phyloP scores from a whole-genome alignment of 139 green algal species.

The Zygnema circumcarinatum region DNA sequence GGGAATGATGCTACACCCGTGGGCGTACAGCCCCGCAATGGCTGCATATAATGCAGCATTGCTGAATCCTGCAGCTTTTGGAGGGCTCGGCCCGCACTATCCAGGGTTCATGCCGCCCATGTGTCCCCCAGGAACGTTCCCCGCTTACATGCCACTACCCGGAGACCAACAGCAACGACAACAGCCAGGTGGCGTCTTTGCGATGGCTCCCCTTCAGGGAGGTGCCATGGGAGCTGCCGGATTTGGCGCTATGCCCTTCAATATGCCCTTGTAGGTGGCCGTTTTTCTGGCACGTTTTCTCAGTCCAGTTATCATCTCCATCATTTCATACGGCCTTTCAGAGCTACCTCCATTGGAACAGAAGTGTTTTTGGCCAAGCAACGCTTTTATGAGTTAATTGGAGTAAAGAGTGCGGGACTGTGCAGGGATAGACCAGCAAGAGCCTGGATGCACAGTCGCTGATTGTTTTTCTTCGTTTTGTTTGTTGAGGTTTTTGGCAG shows the following conservation, averaged over 20 bases:
- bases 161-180: not conserved
- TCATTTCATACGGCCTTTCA: no score
- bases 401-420: no score
- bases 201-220: not conserved
- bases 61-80: constrained; percentile 17
- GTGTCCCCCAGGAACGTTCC: not conserved
- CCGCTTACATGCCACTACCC: not conserved
- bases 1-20: not conserved
- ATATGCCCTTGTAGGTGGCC: not conserved
- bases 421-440: no score
- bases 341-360: no score
- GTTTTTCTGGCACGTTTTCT: no score
- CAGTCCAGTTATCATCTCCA: no score
- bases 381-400: no score
- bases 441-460: no score
- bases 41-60: constrained; percentile 13
- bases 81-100: not conserved
- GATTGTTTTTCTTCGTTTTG: not conserved
- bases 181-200: constrained; percentile 7
- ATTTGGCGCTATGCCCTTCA: constrained; percentile 4
- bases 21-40: not conserved
- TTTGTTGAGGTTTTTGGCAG: no score
- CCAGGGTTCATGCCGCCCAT: constrained; percentile 1
- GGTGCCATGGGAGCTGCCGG: constrained; percentile 5
- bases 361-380: no score